Conservation (phyloP, 2,329 filamentous ascomycete species). For the Aspergillus latus region DNA sequence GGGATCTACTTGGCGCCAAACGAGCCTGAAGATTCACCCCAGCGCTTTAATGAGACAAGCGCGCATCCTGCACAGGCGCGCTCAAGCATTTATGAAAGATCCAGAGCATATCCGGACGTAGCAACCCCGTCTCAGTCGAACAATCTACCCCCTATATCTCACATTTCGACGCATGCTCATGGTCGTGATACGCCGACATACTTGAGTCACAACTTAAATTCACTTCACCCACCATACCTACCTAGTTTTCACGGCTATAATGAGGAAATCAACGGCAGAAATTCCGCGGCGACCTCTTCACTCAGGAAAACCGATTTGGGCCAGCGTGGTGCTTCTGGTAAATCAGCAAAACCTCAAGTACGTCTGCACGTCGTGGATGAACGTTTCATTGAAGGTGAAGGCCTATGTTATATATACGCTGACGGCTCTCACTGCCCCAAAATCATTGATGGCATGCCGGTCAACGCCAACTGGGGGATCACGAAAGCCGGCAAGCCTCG, state of each 20-base stretch:
- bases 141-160: constrained; percentile 33
- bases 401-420: constrained; percentile 81
- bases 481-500: constrained; percentile 92
- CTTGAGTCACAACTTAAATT: constrained; percentile 20
- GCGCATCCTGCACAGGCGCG: constrained; percentile 15
- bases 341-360: constrained; percentile 20
- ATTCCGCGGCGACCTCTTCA: constrained; percentile 11
- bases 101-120: constrained; percentile 22
- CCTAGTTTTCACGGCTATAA: constrained; percentile 22
- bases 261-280: constrained; percentile 19
- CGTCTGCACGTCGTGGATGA: constrained; percentile 43
- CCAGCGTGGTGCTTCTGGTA: constrained; percentile 2
- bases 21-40: constrained; percentile 21
- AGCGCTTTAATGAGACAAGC: constrained; percentile 24
- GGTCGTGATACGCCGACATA: constrained; percentile 24
- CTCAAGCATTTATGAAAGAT: constrained; percentile 8
- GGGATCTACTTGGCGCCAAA: constrained; percentile 18
- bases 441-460: constrained; percentile 77
- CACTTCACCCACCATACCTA: constrained; percentile 21
- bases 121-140: constrained; percentile 21
- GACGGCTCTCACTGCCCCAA: constrained; percentile 81
- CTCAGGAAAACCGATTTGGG: constrained; percentile 7
- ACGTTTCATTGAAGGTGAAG: constrained; percentile 66
- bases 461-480: constrained; percentile 90
- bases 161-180: constrained; percentile 28